Percentiles rank a stretch among this genome's conserved stretches.
Evolutionary conservation across 495 filamentous ascomycete genomes (phyloP).

Genomic region (Pseudotulostoma volvatum): DNA sequence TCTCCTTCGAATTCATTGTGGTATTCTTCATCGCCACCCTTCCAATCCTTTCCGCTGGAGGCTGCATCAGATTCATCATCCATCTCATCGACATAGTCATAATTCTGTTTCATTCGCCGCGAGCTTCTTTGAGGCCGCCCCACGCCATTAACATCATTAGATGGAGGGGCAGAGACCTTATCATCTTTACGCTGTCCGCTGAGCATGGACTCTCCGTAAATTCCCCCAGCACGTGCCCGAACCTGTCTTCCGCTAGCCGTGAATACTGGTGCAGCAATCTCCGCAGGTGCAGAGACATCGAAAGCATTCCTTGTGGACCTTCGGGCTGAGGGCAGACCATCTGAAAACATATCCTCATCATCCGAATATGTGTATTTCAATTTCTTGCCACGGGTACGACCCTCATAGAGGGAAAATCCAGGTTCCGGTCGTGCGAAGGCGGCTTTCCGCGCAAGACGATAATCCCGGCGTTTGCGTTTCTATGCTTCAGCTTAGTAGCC

Average conservation of each 20-base stretch:
- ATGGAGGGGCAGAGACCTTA: constrained; percentile 5
- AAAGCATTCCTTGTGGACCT: constrained; percentile 59
- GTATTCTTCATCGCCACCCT: constrained; percentile 55
- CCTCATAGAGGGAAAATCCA: constrained; percentile 87
- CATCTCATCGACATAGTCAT: constrained; percentile 42
- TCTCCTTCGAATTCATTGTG: constrained; percentile 52
- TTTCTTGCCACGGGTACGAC: constrained; percentile 85
- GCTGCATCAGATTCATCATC: constrained; percentile 46
- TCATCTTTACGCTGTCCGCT: constrained; percentile 32
- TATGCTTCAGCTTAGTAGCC: constrained; percentile 24
- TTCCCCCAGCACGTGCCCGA: constrained; percentile 51
- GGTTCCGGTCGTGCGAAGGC: constrained; percentile 77
- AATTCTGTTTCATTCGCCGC: constrained; percentile 12
- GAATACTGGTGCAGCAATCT: constrained; percentile 55
- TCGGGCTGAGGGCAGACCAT: constrained; percentile 44
- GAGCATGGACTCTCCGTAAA: constrained; percentile 59
- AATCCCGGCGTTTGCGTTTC: constrained; percentile 89
- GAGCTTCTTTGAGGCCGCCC: constrained; percentile 18
- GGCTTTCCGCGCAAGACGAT: constrained; percentile 69
- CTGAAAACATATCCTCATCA: constrained; percentile 65
- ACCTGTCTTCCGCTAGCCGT: constrained; percentile 87
- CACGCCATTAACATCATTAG: constrained; percentile 14
- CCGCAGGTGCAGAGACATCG: constrained; percentile 50
- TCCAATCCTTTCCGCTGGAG: constrained; percentile 43
- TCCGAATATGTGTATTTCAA: constrained; percentile 93